Evolutionary conservation across 2,329 filamentous ascomycete genomes (phyloP), one percentile per base, ranked within the genome.

Genomic region (Diplodia corticola): DNA sequence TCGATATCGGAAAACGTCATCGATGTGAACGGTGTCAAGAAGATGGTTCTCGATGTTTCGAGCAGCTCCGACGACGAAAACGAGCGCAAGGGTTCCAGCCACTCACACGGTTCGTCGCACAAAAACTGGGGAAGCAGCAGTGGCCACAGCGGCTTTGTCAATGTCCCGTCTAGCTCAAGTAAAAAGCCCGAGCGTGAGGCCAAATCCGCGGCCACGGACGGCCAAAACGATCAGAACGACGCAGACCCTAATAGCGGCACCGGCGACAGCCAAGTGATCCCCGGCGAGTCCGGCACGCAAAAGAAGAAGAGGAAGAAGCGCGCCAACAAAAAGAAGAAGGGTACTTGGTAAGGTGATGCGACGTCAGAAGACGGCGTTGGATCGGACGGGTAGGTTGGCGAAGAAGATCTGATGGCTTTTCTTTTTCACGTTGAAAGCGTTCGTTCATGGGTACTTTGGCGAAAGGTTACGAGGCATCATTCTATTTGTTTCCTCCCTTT

Each of bases 1-100:
- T 91, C 89, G 74, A 92, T 93, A 71, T 92, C 90, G 0, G 90
- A 93, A 77, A 91, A 90, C 68, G 81, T 91, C n/a, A 81, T 93
- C 65, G 89, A 93, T 72, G 82, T 89, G 2, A 87, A 89, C 65
- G 91, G 91, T 2, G 84, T 93, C 63, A 86, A 87, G 69, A 94
- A 94, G 78, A 86, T 92, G 53, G 86, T 94, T 1, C 81, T 94
- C 30, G 89, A 92, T 73, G 88, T 88, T 3, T 89, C 84, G 30
- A 88, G 84, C 70, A 85, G 83, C 20, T 53, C 51, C 6, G 63
- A 65, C 7, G 49, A 35, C 12, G 63, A 65, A 5, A 40, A 57
- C 9, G 28, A 59, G 13, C 51, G 63, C 28, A 44, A 57, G 28
- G 50, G 63, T n/a, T 64, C 63, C 15, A 64, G 63, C 63, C 50